Evolutionary conservation across 495 filamentous ascomycete species (phyloP), one percentile per base, ranked within the genome.

Genomic region (Clavariopsis aquatica): DNA sequence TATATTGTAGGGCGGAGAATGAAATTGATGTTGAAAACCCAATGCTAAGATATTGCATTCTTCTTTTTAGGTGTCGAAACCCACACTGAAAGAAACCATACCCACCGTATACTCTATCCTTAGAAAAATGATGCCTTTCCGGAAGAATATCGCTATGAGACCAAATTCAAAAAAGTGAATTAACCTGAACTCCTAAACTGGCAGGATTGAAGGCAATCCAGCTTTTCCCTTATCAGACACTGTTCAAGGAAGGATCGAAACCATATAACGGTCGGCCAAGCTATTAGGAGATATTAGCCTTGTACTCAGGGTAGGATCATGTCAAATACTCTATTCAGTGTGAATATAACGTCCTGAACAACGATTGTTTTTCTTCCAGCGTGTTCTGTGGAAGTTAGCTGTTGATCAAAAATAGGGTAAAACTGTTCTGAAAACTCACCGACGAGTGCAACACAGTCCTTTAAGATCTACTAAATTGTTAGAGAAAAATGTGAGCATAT

Each of bases 281-380:
- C 62, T 65, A 19, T 1, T 31, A 31, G 1, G 29, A 17, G 13
- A 54, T 10, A 28, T 56, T 13, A 63, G 41, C 45, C 8, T 53
- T 23, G 53, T 52, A 62, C 17, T n/a, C 13, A 24, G 3, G 31
- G 23, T 4, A n/a, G 17, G 26, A 27, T 51, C 43, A 43, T 4
- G 3, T 27, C 13, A 54, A 31, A 51, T 63, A 70, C 67, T 34
- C 67, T 45, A 28, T 70, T 65, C 2, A 70, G 41, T 24, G 52
- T 36, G 54, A 66, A 66, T 0, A 70, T 59, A 0, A 70, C 64
- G 23, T 70, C 68, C 8, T 19, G 47, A 0, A 64, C 60, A 12
- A 20, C 10, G 5, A 70, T 54, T 2, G 68, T 70, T 49, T 64
- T 62, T 0, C 68, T 19, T 8, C 68, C 68, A 10, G 41, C 49